phyloP scores from a whole-genome alignment of 345 rosid species.

The Isatis tinctoria region DNA sequence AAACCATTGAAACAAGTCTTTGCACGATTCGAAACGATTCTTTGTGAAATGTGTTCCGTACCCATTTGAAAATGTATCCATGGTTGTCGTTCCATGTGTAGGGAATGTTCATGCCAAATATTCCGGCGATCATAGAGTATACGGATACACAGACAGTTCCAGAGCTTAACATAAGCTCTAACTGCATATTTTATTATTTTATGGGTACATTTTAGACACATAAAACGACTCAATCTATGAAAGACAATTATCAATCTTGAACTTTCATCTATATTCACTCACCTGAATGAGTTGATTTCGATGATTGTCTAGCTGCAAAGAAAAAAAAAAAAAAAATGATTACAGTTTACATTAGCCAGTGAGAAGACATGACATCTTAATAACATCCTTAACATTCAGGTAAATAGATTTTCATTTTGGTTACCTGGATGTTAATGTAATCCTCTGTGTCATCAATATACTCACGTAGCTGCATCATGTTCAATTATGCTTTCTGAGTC shows the following conservation, averaged over 20 bases:
- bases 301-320: slow-evolving; percentile 84
- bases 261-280: not conserved
- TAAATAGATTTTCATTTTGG: not conserved
- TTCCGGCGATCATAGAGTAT: slow-evolving; percentile 65
- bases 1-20: not conserved
- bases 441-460: slow-evolving; percentile 95
- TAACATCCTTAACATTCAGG: not conserved
- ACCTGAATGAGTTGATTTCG: slow-evolving; percentile 99
- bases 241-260: not conserved
- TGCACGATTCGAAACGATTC: not conserved
- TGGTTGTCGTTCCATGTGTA: slow-evolving; percentile 63
- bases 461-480: slow-evolving; percentile 71
- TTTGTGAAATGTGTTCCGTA: slow-evolving; percentile 21
- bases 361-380: not conserved
- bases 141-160: slow-evolving; percentile 61
- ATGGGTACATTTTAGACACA: not conserved
- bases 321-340: not conserved
- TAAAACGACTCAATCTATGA: not conserved
- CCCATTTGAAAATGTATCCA: slow-evolving; percentile 82
- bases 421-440: slow-evolving; percentile 93
- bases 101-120: slow-evolving; percentile 94
- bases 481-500: not conserved
- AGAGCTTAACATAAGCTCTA: slow-evolving; percentile 70
- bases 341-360: not conserved
- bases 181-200: slow-evolving; percentile 38